phyloP scores from a whole-genome alignment of 768 basidiomycete species.

The Hemileccinum impolitum region DNA sequence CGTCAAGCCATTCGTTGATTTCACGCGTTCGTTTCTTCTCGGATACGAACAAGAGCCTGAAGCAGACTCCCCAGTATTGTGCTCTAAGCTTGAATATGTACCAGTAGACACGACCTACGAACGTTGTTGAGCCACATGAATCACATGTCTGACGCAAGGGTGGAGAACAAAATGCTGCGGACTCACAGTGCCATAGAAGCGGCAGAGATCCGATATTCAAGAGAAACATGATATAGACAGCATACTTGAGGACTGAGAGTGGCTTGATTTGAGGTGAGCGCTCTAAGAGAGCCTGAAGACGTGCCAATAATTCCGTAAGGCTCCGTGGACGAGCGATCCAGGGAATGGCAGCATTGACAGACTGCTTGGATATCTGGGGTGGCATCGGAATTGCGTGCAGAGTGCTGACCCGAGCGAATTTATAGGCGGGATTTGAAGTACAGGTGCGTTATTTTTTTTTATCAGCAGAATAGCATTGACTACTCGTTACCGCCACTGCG shows the following conservation, averaged over 20 bases:
- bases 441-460: no score
- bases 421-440: background rate
- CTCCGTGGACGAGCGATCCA: background rate
- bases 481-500: no score
- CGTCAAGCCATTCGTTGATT: conserved; percentile 45
- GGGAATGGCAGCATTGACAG: background rate
- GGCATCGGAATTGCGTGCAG: conserved; percentile 7
- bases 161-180: background rate
- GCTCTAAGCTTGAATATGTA: conserved; percentile 40
- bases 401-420: background rate
- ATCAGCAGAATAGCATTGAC: no score
- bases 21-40: conserved; percentile 29
- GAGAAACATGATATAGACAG: conserved; percentile 43
- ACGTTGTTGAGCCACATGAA: background rate
- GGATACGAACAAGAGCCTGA: conserved; percentile 39
- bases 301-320: conserved; percentile 1
- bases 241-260: conserved; percentile 17
- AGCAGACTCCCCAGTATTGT: conserved; percentile 30
- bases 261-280: conserved; percentile 3
- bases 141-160: no score
- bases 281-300: conserved; percentile 3
- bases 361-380: conserved; percentile 2
- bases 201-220: conserved; percentile 62
- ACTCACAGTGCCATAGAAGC: conserved; percentile 66
- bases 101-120: conserved; percentile 51